Base-by-base conservation (phyloP, 2,329 filamentous ascomycete species). In the Amphichorda felina region DNA sequence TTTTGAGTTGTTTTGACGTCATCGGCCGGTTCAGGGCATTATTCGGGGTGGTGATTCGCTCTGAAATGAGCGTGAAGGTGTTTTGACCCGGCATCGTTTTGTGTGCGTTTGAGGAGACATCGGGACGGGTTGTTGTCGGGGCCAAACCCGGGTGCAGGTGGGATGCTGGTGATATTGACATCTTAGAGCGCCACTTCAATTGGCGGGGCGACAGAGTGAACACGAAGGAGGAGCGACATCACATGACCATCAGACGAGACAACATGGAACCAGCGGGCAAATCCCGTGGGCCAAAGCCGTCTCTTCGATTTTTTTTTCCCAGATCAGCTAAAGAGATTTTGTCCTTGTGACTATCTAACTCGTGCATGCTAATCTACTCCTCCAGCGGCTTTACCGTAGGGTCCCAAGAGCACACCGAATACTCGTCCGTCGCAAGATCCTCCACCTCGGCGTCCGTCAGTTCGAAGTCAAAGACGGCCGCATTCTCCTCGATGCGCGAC, bases 401-500 rank as follows among this genome's bases (percentile, higher is more conserved):
- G 46, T 76, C 70, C 72, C 72, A 77, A 30, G 62, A 59, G 42
- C 68, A 65, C 5, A 67, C 66, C n/a, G 59, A 56, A 41, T 76
- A 75, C 38, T 70, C 65, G 3, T 54, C 54, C 1, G 66, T 70
- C 38, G 67, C 60, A 17, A 76, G 43, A 31, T 53, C 56, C 36
- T 60, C 57, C 38, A 75, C 59, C 40, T 76, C 72, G 30, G 66
- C 66, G n/a, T 59, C 54, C 0, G 62, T 62, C 38, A 76, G 47
- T 47, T 72, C 64, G 49, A 76, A 76, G 45, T 71, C 67, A 46
- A 61, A 76, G 10, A 75, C 40, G 3, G 57, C 57, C 0, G 67
- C 55, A 46, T 87, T 88, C 50, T 76, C 70, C 40, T 64, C 60
- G 42, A 87, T 85, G 10, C 81, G 66, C 21, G 67, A 71, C 0